These are phyloP conservation scores for Lichtheimia ramosa DNA, from an alignment of 371 early-diverging fungal species.

Conservation along the genomic window DNA sequence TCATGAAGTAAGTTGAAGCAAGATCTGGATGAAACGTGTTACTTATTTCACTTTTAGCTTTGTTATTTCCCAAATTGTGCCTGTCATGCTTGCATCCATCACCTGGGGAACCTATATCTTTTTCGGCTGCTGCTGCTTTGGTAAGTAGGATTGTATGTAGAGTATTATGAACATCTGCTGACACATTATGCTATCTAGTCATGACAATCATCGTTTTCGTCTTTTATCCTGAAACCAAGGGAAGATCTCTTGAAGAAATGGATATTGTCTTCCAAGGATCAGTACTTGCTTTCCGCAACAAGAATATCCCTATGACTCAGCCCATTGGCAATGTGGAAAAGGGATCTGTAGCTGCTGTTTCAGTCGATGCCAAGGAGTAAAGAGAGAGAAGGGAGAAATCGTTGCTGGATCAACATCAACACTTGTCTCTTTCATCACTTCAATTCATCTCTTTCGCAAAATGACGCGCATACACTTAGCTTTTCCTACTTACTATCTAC, in stretches of 20 bases:
- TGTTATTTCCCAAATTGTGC: constrained; percentile 43
- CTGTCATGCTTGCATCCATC: constrained; percentile 43
- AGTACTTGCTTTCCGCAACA: constrained; percentile 10
- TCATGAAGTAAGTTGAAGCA: constrained; percentile 16
- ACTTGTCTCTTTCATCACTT: constrained; percentile 3
- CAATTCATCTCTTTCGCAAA: background rate
- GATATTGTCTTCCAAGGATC: constrained; percentile 51
- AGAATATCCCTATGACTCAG: background rate
- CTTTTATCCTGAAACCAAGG: constrained; percentile 63
- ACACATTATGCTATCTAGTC: constrained; percentile 15
- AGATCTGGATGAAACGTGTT: background rate
- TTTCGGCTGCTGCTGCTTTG: constrained; percentile 55
- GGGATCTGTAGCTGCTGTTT: background rate
- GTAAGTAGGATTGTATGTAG: constrained; percentile 3
- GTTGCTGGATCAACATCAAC: constrained; percentile 1
- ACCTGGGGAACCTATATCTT: constrained; percentile 59
- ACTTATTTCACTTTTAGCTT: constrained; percentile 26
- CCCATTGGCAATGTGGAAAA: background rate
- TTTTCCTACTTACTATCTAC: no score
- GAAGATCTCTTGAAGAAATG: constrained; percentile 60
- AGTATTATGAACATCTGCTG: background rate
- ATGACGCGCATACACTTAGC: no score
- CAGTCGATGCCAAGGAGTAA: background rate
- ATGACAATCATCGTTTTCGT: constrained; percentile 38
- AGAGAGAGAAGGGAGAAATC: background rate